Evolutionary conservation across 2,329 filamentous ascomycete species (phyloP).

Genomic region (Colletotrichum sp.): DNA sequence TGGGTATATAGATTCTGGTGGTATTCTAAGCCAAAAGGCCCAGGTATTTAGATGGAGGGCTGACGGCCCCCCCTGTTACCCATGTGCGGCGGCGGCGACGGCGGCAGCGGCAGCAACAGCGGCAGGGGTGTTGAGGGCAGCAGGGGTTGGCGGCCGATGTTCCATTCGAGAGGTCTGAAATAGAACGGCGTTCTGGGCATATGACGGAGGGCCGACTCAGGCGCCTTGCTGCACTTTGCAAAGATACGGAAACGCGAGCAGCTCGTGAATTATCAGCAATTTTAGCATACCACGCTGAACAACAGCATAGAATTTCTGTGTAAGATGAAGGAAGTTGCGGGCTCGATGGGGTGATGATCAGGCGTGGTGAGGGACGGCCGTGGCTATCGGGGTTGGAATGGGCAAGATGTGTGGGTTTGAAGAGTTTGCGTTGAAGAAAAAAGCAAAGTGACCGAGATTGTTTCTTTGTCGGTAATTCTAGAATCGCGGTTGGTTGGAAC

Average conservation of each 20-base stretch:
- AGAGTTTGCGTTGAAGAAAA: not conserved
- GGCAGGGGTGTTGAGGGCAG: not conserved
- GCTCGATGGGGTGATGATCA: not conserved
- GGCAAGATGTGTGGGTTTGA: not conserved
- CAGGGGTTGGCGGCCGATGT: not conserved
- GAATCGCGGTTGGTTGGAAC: not conserved
- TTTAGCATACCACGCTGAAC: not conserved
- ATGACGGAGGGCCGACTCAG: not conserved
- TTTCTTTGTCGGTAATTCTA: not conserved
- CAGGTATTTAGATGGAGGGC: not conserved
- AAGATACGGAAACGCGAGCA: not conserved
- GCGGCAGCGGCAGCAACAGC: not conserved
- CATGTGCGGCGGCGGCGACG: not conserved
- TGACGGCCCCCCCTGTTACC: not conserved
- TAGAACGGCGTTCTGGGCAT: not conserved
- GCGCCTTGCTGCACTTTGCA: not conserved
- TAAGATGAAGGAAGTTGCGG: not conserved
- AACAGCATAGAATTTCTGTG: not conserved
- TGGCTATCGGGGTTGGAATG: not conserved
- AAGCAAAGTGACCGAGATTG: not conserved
- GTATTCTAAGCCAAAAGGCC: not conserved
- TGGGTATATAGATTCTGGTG: not conserved
- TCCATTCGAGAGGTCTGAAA: constrained; percentile 7
- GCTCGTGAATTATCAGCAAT: not conserved
- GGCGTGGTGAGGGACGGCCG: not conserved